Conservation (phyloP, 805 yeast genomes). For the Kodamaea jinghongensis region DNA sequence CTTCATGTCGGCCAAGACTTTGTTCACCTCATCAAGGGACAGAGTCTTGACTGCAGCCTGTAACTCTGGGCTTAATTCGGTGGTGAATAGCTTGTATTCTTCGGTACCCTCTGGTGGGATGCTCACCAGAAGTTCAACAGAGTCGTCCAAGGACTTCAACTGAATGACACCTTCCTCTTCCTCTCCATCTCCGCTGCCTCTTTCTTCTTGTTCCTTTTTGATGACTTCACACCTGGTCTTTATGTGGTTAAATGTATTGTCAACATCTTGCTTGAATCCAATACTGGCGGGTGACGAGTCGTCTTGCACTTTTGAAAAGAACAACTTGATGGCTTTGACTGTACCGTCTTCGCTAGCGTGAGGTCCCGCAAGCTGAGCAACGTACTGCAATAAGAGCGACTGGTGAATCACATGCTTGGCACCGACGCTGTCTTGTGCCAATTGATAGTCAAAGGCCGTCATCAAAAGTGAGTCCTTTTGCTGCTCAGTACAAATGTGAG, state of each 20-base stretch:
- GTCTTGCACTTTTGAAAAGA: slow-evolving; percentile 62
- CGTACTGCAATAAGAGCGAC: slow-evolving; percentile 74
- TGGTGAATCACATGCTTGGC: slow-evolving; percentile 75
- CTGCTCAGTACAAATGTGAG: slow-evolving; percentile 69
- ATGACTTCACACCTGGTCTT: slow-evolving; percentile 69
- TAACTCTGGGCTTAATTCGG: slow-evolving; percentile 57
- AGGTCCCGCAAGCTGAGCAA: slow-evolving; percentile 45
- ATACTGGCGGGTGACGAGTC: slow-evolving; percentile 56
- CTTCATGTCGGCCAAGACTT: slow-evolving; percentile 70
- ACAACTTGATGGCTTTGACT: slow-evolving; percentile 53
- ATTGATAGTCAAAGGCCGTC: slow-evolving; percentile 85
- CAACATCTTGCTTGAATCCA: slow-evolving; percentile 73
- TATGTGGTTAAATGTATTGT: slow-evolving; percentile 73
- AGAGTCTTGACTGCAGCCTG: slow-evolving; percentile 73
- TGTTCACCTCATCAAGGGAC: slow-evolving; percentile 74
- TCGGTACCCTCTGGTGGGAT: slow-evolving; percentile 60
- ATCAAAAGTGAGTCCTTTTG: slow-evolving; percentile 91
- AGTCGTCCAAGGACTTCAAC: slow-evolving; percentile 82
- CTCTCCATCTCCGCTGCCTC: slow-evolving; percentile 58
- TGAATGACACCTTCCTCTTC: slow-evolving; percentile 80
- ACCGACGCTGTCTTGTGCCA: slow-evolving; percentile 52
- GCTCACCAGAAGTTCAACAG: slow-evolving; percentile 66
- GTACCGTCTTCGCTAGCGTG: slow-evolving; percentile 26
- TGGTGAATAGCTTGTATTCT: slow-evolving; percentile 54
- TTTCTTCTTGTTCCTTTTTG: slow-evolving; percentile 42